A percentile compares a stretch with the other conserved stretches of the same genome.
phyloP scores from a whole-genome alignment of 2,329 filamentous ascomycete genomes.

The Cladosporium halotolerans region DNA sequence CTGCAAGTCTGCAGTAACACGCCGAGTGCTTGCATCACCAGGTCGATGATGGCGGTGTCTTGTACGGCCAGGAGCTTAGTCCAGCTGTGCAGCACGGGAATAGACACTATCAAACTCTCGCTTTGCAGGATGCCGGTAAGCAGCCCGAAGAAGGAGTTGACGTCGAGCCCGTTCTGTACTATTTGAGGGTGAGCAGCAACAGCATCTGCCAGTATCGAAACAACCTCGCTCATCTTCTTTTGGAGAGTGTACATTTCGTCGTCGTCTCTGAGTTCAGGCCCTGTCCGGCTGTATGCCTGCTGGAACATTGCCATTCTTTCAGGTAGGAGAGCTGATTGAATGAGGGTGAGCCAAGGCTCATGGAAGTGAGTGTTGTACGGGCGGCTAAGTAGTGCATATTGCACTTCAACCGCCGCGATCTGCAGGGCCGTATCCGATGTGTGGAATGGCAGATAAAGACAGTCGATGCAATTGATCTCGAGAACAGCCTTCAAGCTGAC shows the following conservation, averaged over 20 bases:
- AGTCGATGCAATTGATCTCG: conserved; percentile 61
- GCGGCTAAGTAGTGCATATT: conserved; percentile 34
- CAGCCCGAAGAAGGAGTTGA: conserved; percentile 71
- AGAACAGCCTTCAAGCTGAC: conserved; percentile 76
- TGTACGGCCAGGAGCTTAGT: conserved; percentile 70
- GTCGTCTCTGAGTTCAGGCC: conserved; percentile 57
- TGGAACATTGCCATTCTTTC: conserved; percentile 27
- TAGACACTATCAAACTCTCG: conserved; percentile 85
- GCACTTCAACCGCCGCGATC: conserved; percentile 49
- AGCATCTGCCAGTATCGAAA: conserved; percentile 78
- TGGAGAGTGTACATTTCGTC: conserved; percentile 88
- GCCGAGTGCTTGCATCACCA: conserved; percentile 57
- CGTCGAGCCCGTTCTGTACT: conserved; percentile 59
- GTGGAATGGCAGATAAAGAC: conserved; percentile 65
- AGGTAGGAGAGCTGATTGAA: conserved; percentile 22
- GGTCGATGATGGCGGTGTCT: conserved; percentile 60
- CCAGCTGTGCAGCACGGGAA: conserved; percentile 87
- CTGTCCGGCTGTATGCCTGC: conserved; percentile 24
- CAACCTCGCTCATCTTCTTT: conserved; percentile 91
- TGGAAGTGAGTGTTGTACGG: conserved; percentile 61
- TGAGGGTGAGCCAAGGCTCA: conserved; percentile 36
- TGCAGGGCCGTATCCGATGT: conserved; percentile 65
- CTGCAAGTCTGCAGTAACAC: conserved; percentile 77
- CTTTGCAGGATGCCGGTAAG: conserved; percentile 74
- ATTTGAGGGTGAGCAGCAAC: conserved; percentile 67